Evolutionary conservation across 306 rosid species (phyloP).

Genomic region (Gillenia trifoliata): DNA sequence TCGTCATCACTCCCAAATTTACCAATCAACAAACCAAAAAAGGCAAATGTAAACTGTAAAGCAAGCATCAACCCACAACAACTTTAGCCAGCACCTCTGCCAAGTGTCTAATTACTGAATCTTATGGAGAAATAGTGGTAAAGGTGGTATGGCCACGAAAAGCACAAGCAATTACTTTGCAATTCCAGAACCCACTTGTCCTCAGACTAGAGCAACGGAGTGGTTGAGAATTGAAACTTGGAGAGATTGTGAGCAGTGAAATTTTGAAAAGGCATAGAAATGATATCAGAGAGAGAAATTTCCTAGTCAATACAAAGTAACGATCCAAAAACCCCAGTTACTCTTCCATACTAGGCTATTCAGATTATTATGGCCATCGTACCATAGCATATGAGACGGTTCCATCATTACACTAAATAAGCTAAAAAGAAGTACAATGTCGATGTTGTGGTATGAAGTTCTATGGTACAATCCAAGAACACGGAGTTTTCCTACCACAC

Average conservation of each 20-base stretch:
- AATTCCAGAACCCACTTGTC: conserved; percentile 17
- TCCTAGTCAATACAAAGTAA: not conserved
- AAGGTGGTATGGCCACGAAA: conserved; percentile 17
- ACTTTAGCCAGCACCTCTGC: conserved; percentile 14
- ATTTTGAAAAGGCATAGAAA: not conserved
- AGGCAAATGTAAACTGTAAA: conserved; percentile 23
- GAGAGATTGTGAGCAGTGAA: conserved; percentile 13
- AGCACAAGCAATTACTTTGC: conserved; percentile 22
- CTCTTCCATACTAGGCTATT: conserved; percentile 2
- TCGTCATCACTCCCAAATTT: conserved; percentile 16
- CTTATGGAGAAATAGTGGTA: conserved; percentile 9
- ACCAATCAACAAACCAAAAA: conserved; percentile 21
- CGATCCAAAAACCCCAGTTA: not conserved
- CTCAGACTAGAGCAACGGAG: conserved; percentile 13
- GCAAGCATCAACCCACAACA: conserved; percentile 20
- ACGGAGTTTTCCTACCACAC: not conserved
- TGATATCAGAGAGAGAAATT: not conserved
- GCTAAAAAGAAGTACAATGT: not conserved
- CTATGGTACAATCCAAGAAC: not conserved
- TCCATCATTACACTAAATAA: not conserved
- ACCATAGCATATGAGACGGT: not conserved
- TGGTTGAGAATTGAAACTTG: conserved; percentile 16
- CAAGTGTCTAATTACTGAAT: conserved; percentile 27
- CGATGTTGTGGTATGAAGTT: not conserved
- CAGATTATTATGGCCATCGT: not conserved